Conservation (phyloP, 2,329 filamentous ascomycete genomes). For the Tolypocladium paradoxum region DNA sequence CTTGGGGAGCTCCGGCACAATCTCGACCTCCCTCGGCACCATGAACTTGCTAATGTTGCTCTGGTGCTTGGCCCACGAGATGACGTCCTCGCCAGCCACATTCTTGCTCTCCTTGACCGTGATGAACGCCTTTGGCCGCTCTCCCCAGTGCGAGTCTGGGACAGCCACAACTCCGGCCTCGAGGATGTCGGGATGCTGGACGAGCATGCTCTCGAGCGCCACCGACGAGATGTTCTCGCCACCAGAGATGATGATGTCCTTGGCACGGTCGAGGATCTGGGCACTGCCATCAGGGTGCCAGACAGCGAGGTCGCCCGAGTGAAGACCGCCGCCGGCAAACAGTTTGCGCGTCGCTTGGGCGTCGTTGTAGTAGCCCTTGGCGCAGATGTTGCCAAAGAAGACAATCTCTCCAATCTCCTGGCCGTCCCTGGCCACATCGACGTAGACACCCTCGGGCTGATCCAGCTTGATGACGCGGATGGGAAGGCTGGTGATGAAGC, state of each 20-base stretch:
- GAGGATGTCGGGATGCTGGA: conserved; percentile 77
- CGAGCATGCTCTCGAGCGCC: conserved; percentile 81
- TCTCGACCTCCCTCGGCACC: conserved; percentile 62
- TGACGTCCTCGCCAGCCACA: conserved; percentile 48
- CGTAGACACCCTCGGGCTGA: conserved; percentile 46
- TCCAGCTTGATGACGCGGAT: conserved; percentile 74
- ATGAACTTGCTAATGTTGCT: conserved; percentile 84
- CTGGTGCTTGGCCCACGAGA: conserved; percentile 75
- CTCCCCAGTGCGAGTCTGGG: conserved; percentile 84
- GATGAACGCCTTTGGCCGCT: conserved; percentile 88
- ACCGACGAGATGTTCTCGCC: conserved; percentile 96
- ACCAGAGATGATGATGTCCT: conserved; percentile 97
- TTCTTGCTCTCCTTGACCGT: conserved; percentile 61
- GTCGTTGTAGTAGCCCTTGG: conserved; percentile 88
- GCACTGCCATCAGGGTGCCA: conserved; percentile 85
- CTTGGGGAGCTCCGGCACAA: conserved; percentile 85
- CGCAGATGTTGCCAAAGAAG: conserved; percentile 84
- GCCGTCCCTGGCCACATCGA: conserved; percentile 37
- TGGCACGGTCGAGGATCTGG: conserved; percentile 86
- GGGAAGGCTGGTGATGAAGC: conserved; percentile 73
- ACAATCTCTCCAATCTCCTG: conserved; percentile 52
- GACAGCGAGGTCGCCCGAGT: conserved; percentile 87
- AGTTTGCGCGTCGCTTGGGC: conserved; percentile 73
- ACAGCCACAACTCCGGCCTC: conserved; percentile 89
- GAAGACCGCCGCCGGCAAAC: conserved; percentile 75